phyloP scores from a whole-genome alignment of 2,329 filamentous ascomycete genomes.

The Davidsoniella virescens region DNA sequence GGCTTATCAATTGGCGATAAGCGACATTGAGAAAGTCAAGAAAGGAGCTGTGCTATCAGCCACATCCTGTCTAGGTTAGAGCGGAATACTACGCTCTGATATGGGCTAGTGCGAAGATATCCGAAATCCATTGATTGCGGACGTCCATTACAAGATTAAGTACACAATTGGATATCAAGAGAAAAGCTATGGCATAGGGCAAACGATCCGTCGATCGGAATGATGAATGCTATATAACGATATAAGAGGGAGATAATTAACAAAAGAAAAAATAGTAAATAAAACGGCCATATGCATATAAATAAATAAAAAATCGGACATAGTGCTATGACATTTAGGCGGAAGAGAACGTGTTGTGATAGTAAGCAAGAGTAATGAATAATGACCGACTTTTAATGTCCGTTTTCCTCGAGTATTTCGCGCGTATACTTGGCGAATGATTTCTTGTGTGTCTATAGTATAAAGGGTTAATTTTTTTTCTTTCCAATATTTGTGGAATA shows the following conservation, averaged over 20 bases:
- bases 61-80: too few species aligned
- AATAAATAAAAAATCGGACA: neutral
- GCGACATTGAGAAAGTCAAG: too few species aligned
- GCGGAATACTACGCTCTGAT: too few species aligned
- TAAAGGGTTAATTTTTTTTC: neutral
- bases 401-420: constrained; percentile 48
- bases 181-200: too few species aligned
- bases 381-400: constrained; percentile 8
- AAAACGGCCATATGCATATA: neutral
- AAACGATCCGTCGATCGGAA: too few species aligned
- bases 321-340: too few species aligned
- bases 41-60: too few species aligned
- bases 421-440: constrained; percentile 89
- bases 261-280: neutral
- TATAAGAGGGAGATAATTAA: neutral
- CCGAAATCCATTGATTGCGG: too few species aligned
- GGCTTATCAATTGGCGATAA: too few species aligned
- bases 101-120: too few species aligned
- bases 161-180: too few species aligned
- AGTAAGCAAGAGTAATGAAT: neutral
- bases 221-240: neutral
- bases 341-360: neutral
- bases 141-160: too few species aligned
- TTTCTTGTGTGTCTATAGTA: constrained; percentile 69
- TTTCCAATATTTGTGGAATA: neutral